phyloP scores from a whole-genome alignment of 805 yeast genomes.

The Kockiozyma suomiensis region DNA sequence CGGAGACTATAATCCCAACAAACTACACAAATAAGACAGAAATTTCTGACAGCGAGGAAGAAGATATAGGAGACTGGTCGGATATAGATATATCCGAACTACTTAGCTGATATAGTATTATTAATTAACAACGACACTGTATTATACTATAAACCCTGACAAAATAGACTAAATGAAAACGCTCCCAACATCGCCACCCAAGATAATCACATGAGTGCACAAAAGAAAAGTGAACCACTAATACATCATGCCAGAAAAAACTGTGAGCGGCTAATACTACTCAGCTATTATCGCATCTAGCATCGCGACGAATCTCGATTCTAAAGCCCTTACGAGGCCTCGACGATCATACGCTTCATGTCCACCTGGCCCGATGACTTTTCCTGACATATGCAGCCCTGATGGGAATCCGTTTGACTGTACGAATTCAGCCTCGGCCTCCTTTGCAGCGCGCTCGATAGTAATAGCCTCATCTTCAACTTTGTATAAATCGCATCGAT shows the following conservation, averaged over 20 bases:
- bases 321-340: not conserved
- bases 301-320: conserved; percentile 1
- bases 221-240: no score
- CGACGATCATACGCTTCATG: conserved; percentile 4
- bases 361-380: conserved; percentile 20
- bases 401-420: conserved; percentile 26
- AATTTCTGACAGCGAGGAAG: conserved; percentile 11
- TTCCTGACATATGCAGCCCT: conserved; percentile 17
- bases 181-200: no score
- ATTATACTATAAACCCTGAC: not conserved
- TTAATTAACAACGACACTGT: not conserved
- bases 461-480: conserved; percentile 31
- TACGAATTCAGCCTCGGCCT: conserved; percentile 29
- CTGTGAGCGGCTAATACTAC: not conserved
- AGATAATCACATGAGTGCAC: not conserved
- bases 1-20: not conserved
- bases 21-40: not conserved
- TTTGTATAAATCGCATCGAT: conserved; percentile 33
- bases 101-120: no score
- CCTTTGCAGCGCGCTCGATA: conserved; percentile 30
- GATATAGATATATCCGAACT: not conserved
- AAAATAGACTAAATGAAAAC: no score
- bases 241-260: no score
- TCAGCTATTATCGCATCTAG: conserved; percentile 18
- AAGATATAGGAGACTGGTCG: not conserved